Conservation (phyloP, 2,329 filamentous ascomycete species). For the Orbilia ellipsospora region DNA sequence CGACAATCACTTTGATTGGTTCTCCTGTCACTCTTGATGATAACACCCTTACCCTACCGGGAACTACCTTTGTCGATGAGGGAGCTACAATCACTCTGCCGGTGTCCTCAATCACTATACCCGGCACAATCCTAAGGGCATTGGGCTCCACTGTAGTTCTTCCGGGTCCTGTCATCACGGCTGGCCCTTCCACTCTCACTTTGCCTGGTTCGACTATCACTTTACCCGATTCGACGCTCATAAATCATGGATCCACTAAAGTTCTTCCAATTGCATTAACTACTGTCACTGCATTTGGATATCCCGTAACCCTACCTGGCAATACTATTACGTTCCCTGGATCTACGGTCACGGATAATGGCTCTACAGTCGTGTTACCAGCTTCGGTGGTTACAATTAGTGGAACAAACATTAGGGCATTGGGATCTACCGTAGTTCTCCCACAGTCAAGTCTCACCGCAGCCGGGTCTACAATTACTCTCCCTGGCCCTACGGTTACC, state of each 20-base stretch:
- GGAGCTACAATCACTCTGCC: neutral
- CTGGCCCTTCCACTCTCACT: neutral
- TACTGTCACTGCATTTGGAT: too few relatives aligned
- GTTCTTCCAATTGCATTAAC: neutral
- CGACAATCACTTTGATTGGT: neutral
- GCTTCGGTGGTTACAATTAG: neutral
- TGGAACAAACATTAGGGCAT: neutral
- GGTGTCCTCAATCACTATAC: neutral
- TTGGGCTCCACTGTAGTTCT: neutral
- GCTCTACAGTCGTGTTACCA: too few relatives aligned
- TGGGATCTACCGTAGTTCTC: neutral
- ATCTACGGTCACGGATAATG: too few relatives aligned
- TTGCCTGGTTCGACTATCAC: neutral
- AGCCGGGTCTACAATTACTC: neutral
- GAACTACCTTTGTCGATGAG: neutral
- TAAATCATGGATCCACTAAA: neutral
- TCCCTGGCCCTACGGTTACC: neutral
- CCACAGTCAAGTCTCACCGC: neutral
- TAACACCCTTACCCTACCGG: neutral
- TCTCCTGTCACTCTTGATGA: neutral
- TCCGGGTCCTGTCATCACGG: neutral
- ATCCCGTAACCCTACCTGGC: neutral
- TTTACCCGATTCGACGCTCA: neutral
- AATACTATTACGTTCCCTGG: too few relatives aligned
- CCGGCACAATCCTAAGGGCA: neutral